Evolutionary conservation across 768 basidiomycete genomes (phyloP), one percentile per base, ranked within the genome.

Genomic region (Cyclocybe cylindracea): DNA sequence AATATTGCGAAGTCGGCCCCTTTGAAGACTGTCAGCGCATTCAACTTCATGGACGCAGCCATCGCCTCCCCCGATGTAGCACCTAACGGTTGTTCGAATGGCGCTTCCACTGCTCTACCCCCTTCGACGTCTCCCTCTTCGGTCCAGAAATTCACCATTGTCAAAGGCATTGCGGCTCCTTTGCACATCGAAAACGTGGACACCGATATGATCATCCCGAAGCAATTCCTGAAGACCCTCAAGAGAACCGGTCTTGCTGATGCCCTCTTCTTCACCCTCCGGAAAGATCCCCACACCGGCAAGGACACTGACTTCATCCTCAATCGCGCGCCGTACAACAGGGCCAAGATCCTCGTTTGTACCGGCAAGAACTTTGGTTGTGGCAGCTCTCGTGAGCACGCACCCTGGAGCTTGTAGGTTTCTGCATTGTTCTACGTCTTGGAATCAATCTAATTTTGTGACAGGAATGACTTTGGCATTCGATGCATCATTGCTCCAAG

Each of bases 161-260:
- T 92, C 46, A 85, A 84, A 64, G 91, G 91, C 38, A 80, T 91
- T 48, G 80, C 87, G 39, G 89, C 88, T 8, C 89, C 90, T n/a
- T 61, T 92, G 69, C 78, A 87, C 66, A 87, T 88, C 40, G 83
- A 87, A 54, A 92, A 93, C 59, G 85, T 94, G 56, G 93, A 96
- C 70, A 96, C 93, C 41, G 93, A 96, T 62, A 89, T 88, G 83
- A 92, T 96, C 67, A 94, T 95, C 64, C 93, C 93, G 2, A 94
- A 94, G 62, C 92, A 94, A 62, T 95, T 94, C 76, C 72, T 95
- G 68, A 95, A 94, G 71, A 95, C 93, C 0, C 72, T 96, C 61
- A 91, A 94, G 69, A 82, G 93, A 48, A 94, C 93, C 38, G 93
- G 93, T 40, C 78, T 96, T 41, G 89, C 90, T 7, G 74, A 86